These are phyloP conservation scores for Neurospora sp. DNA, from an alignment of 495 filamentous ascomycete species.

Conservation along the genomic window DNA sequence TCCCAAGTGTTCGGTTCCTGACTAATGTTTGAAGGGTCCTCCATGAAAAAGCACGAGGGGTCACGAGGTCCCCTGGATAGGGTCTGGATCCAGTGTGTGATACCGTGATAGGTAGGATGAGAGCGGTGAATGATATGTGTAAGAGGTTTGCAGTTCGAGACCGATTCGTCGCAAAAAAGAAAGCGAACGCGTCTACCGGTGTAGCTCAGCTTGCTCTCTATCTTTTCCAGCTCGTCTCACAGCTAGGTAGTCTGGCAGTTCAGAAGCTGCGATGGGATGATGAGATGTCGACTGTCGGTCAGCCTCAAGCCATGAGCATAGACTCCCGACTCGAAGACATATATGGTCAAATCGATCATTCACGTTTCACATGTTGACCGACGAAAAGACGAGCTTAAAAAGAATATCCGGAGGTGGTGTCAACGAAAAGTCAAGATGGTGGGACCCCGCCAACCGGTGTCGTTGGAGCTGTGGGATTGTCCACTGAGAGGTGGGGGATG, in stretches of 20 bases:
- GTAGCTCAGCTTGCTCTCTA: background rate
- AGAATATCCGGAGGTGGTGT: background rate
- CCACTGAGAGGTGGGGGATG: constrained; percentile 7
- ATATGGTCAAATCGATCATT: background rate
- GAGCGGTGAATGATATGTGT: background rate
- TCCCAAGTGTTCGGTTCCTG: constrained; percentile 3
- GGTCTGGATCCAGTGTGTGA: background rate
- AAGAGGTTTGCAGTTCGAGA: background rate
- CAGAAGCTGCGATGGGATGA: background rate
- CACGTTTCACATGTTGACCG: background rate
- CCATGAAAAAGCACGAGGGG: constrained; percentile 1
- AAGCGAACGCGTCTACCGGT: background rate
- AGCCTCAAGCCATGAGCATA: background rate
- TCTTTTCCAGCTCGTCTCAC: background rate
- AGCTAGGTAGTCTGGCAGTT: background rate
- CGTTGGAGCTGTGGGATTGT: constrained; percentile 1
- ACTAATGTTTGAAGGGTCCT: constrained; percentile 8
- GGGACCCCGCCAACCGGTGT: background rate
- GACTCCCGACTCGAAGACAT: background rate
- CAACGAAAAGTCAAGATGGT: background rate
- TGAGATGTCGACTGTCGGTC: background rate
- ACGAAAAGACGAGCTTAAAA: background rate
- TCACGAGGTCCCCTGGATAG: constrained; percentile 5
- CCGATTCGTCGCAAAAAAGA: background rate
- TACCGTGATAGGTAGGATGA: background rate